Conservation (phyloP, 2,329 filamentous ascomycete species). For the Aspergillus clavatus region DNA sequence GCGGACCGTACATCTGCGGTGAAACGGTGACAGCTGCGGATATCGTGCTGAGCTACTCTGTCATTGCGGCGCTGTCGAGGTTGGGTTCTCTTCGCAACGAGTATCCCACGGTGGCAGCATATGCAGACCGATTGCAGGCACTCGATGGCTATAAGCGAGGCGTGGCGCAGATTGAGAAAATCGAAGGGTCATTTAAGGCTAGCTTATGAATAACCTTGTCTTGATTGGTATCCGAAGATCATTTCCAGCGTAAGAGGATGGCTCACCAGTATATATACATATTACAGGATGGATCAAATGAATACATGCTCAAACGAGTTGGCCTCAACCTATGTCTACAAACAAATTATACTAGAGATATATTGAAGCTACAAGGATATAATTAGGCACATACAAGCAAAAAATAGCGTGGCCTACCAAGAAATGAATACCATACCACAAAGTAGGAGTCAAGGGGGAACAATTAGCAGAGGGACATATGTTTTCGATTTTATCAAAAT, state of each 20-base stretch:
- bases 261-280: no score
- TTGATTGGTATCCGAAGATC: neutral
- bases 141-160: neutral
- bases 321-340: no score
- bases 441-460: no score
- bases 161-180: neutral
- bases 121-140: neutral
- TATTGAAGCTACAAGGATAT: no score
- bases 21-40: conserved; percentile 42
- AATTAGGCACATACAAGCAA: no score
- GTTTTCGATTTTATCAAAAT: neutral
- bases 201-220: neutral
- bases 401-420: no score
- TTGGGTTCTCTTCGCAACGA: conserved; percentile 6
- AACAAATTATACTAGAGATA: no score
- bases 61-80: conserved; percentile 36
- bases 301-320: no score
- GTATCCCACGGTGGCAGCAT: neutral
- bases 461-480: no score
- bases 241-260: no score
- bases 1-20: conserved; percentile 41
- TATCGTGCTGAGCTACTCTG: conserved; percentile 45
- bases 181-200: neutral
- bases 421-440: no score
- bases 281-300: no score